phyloP scores from a whole-genome alignment of 1,139 yeast species.

The Scheffersomyces illinoinensis region DNA sequence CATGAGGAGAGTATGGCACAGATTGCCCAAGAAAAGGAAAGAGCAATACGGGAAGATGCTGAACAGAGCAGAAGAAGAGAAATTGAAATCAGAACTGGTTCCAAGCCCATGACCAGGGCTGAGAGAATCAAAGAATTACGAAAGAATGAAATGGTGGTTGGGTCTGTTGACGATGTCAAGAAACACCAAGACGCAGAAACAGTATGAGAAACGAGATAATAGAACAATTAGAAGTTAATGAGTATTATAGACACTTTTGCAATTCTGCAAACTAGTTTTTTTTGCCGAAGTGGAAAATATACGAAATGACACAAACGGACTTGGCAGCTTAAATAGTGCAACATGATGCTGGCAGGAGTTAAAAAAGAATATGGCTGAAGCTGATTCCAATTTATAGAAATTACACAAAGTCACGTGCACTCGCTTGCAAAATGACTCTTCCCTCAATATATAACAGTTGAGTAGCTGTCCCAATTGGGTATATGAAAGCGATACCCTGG shows the following conservation, averaged over 20 bases:
- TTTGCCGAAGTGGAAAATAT: no score
- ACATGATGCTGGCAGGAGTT: neutral
- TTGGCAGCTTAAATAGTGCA: neutral
- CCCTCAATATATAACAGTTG: neutral
- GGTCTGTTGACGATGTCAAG: conserved; percentile 54
- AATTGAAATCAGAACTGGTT: conserved; percentile 43
- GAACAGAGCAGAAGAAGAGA: conserved; percentile 44
- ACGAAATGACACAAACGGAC: neutral
- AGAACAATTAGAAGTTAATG: no score
- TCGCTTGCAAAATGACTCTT: neutral
- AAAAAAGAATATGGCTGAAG: neutral
- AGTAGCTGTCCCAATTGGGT: neutral
- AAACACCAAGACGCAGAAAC: neutral
- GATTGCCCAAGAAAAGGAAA: conserved; percentile 51
- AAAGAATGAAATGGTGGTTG: conserved; percentile 68
- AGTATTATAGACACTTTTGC: no score
- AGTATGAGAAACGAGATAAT: neutral
- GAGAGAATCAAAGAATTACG: conserved; percentile 59
- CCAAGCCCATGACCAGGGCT: conserved; percentile 46
- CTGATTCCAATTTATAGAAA: neutral
- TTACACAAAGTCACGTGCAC: neutral
- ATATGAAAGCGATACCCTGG: neutral
- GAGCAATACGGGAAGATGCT: conserved; percentile 58
- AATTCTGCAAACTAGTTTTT: no score
- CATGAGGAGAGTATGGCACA: conserved; percentile 56